Evolutionary conservation across 768 basidiomycete species (phyloP).

Genomic region (Crepidotus variabilis): DNA sequence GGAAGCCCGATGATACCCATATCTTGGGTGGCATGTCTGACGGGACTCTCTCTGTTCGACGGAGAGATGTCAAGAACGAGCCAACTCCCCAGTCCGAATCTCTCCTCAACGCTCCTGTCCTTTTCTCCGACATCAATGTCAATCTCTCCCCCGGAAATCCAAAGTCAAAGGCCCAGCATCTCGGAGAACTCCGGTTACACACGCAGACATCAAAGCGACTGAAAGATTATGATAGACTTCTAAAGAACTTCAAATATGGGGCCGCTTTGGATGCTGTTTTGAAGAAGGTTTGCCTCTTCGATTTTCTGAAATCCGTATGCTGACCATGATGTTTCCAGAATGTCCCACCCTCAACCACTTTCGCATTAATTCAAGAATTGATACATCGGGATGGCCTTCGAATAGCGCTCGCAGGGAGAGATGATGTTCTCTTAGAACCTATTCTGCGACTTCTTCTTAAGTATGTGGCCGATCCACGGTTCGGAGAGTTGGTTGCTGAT

Average conservation of each 20-base stretch:
- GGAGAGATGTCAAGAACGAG: conserved; percentile 75
- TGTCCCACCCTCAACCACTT: conserved; percentile 79
- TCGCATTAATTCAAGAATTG: conserved; percentile 90
- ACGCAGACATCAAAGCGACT: conserved; percentile 64
- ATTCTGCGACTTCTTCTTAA: conserved; percentile 83
- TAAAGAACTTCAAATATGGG: conserved; percentile 92
- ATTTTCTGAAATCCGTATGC: conserved; percentile 1
- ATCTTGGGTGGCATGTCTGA: conserved; percentile 98
- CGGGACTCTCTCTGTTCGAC: conserved; percentile 94
- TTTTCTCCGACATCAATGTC: conserved; percentile 13
- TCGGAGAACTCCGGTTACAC: conserved; percentile 77
- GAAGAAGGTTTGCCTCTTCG: conserved; percentile 51
- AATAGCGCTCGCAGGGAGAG: conserved; percentile 83
- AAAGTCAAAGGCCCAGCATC: conserved; percentile 50
- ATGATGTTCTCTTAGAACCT: conserved; percentile 91
- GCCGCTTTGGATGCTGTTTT: conserved; percentile 92
- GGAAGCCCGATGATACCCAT: conserved; percentile 92
- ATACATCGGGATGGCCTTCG: conserved; percentile 88
- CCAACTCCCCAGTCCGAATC: conserved; percentile 27
- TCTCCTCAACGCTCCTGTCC: conserved; percentile 6
- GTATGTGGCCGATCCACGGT: conserved; percentile 85
- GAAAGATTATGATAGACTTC: conserved; percentile 82
- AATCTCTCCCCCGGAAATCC: conserved; percentile 3
- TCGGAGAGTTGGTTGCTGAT: conserved; percentile 86
- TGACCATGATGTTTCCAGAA: conserved; percentile 40